These are phyloP conservation scores for Trichoderma sp. DNA, from an alignment of 2,329 filamentous ascomycete species.

Conservation along the genomic window DNA sequence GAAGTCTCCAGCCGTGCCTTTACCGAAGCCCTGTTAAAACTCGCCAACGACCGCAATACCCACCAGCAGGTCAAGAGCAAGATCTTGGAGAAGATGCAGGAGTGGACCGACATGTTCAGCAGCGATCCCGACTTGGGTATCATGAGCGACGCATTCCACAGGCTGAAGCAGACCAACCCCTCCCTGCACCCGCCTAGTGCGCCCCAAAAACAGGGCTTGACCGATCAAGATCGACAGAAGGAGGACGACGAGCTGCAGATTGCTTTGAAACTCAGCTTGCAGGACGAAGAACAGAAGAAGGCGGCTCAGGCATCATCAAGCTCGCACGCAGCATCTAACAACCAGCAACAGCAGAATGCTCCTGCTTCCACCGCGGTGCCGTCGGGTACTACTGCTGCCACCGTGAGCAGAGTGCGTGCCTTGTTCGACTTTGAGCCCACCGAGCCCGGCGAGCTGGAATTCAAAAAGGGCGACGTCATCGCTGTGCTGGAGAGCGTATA, in stretches of 20 bases:
- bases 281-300: conserved; percentile 74
- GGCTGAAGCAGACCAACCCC: conserved; percentile 81
- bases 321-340: conserved; percentile 42
- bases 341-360: conserved; percentile 39
- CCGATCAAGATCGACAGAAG: conserved; percentile 84
- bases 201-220: conserved; percentile 89
- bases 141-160: conserved; percentile 93
- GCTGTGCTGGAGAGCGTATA: conserved; percentile 96
- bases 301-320: conserved; percentile 38
- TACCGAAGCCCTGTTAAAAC: conserved; percentile 86
- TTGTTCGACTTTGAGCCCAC: conserved; percentile 94
- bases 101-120: conserved; percentile 94
- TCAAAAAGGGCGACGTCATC: conserved; percentile 95
- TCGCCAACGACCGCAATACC: conserved; percentile 92
- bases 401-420: conserved; percentile 89
- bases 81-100: conserved; percentile 93
- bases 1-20: conserved; percentile 90
- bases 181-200: conserved; percentile 89
- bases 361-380: conserved; percentile 58
- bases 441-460: conserved; percentile 91
- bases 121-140: conserved; percentile 89
- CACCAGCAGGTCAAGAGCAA: conserved; percentile 96
- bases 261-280: conserved; percentile 87
- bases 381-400: conserved; percentile 90
- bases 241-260: conserved; percentile 98